phyloP scores from a whole-genome alignment of 495 filamentous ascomycete species.

The Penicillium bialowiezense region DNA sequence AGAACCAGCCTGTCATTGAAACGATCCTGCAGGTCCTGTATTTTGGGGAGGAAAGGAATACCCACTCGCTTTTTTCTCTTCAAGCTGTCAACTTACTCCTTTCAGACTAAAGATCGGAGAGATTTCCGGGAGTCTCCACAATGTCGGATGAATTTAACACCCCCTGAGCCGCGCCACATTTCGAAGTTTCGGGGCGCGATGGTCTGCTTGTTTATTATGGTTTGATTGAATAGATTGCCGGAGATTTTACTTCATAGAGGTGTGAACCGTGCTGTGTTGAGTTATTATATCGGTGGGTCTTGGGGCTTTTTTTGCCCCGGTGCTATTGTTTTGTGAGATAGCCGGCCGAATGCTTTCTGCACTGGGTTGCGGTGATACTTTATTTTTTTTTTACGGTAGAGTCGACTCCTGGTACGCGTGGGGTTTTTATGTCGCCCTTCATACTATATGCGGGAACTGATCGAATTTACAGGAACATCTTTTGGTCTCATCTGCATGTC shows the following conservation, averaged over 20 bases:
- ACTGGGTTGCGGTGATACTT: too few relatives aligned
- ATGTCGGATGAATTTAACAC: conserved; percentile 18
- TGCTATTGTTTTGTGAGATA: conserved; percentile 5
- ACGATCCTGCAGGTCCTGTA: conserved; percentile 1
- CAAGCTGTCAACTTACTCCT: conserved; percentile 33
- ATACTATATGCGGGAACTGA: neutral
- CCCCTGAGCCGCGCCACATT: conserved; percentile 18
- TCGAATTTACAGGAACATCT: neutral
- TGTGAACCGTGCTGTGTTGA: conserved; percentile 26
- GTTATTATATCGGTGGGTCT: neutral
- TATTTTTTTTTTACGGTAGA: too few relatives aligned
- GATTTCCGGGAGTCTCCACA: conserved; percentile 34
- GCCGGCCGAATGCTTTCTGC: neutral
- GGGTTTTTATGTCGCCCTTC: too few relatives aligned
- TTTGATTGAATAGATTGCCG: conserved; percentile 8
- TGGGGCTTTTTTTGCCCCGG: neutral
- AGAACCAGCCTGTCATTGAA: neutral
- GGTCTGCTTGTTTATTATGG: conserved; percentile 4
- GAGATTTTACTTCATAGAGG: conserved; percentile 24
- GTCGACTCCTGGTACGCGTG: too few relatives aligned
- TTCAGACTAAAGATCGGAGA: conserved; percentile 33
- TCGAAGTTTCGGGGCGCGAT: conserved; percentile 4
- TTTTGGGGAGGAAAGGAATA: neutral
- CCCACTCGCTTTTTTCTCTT: conserved; percentile 7
- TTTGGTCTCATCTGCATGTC: neutral